phyloP scores from a whole-genome alignment of 179 eudicot species.

The Silene noctiflora region DNA sequence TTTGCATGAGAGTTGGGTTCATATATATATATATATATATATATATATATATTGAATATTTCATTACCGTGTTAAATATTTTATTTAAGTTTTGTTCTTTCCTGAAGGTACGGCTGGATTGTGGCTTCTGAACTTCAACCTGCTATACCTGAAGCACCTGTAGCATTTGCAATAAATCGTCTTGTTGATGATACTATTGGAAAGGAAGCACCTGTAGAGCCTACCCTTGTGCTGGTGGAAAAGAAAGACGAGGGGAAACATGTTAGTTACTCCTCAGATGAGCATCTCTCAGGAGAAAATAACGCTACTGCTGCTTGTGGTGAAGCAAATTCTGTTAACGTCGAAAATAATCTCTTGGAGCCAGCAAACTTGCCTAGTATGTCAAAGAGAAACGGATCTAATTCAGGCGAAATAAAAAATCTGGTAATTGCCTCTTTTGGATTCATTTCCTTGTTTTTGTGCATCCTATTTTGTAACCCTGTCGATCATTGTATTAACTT shows the following conservation, averaged over 20 bases:
- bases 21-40: background rate
- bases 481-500: background rate
- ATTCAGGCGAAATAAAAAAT: conserved; percentile 27
- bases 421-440: conserved; percentile 33
- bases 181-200: conserved; percentile 20
- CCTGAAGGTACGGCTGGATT: conserved; percentile 88
- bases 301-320: conserved; percentile 21
- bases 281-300: conserved; percentile 31
- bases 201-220: conserved; percentile 27
- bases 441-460: background rate
- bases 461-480: background rate
- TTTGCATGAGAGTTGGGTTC: conserved; percentile 7
- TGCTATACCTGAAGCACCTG: conserved; percentile 33
- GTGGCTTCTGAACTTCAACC: conserved; percentile 40
- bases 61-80: background rate
- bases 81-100: conserved; percentile 6
- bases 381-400: conserved; percentile 32
- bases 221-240: conserved; percentile 21
- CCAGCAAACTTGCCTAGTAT: conserved; percentile 24
- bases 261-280: conserved; percentile 18
- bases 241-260: conserved; percentile 28
- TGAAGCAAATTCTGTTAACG: conserved; percentile 23
- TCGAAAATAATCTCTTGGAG: conserved; percentile 16
- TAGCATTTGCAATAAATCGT: conserved; percentile 21
- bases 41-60: background rate